Evolutionary conservation across 768 basidiomycete species (phyloP).

Genomic region (Lentinula boryana): DNA sequence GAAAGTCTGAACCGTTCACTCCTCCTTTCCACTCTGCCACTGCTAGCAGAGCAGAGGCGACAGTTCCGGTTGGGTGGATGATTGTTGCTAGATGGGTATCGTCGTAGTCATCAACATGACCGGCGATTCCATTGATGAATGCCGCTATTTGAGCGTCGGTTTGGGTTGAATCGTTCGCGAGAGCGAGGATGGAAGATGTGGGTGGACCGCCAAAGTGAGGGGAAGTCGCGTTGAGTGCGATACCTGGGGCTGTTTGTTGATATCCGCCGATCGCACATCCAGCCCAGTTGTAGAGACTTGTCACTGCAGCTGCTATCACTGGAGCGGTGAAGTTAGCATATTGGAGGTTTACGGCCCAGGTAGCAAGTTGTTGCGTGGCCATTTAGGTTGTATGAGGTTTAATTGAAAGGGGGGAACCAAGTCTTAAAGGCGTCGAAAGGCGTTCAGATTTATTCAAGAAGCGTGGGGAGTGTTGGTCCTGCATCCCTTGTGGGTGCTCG

Average conservation of each 20-base stretch:
- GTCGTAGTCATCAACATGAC: slow-evolving; percentile 19
- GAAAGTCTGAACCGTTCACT: slow-evolving; percentile 13
- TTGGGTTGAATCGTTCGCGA: slow-evolving; percentile 7
- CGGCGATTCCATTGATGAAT: slow-evolving; percentile 19
- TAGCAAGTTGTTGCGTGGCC: slow-evolving; percentile 16
- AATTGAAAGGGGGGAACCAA: not conserved
- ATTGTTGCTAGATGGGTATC: slow-evolving; percentile 19
- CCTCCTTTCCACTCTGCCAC: slow-evolving; percentile 14
- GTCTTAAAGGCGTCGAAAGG: not conserved
- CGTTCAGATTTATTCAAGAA: not conserved
- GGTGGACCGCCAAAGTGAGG: slow-evolving; percentile 15
- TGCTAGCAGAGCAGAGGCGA: slow-evolving; percentile 16
- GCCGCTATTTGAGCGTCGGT: slow-evolving; percentile 16
- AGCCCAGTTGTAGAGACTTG: slow-evolving; percentile 19
- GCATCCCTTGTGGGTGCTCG: too few species aligned
- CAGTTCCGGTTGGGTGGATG: slow-evolving; percentile 17
- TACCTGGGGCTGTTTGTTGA: slow-evolving; percentile 13
- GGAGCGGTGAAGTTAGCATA: slow-evolving; percentile 12
- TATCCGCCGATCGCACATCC: slow-evolving; percentile 18
- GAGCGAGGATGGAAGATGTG: slow-evolving; percentile 14
- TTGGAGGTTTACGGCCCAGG: slow-evolving; percentile 16
- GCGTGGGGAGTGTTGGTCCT: not conserved
- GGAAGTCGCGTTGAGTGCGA: slow-evolving; percentile 10
- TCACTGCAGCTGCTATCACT: slow-evolving; percentile 14
- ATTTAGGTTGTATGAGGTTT: slow-evolving; percentile 1